Percentiles rank a stretch among this genome's conserved stretches.
Conservation (phyloP, 1,284 basidiomycete species). For the Moesziomyces globuligerus region DNA sequence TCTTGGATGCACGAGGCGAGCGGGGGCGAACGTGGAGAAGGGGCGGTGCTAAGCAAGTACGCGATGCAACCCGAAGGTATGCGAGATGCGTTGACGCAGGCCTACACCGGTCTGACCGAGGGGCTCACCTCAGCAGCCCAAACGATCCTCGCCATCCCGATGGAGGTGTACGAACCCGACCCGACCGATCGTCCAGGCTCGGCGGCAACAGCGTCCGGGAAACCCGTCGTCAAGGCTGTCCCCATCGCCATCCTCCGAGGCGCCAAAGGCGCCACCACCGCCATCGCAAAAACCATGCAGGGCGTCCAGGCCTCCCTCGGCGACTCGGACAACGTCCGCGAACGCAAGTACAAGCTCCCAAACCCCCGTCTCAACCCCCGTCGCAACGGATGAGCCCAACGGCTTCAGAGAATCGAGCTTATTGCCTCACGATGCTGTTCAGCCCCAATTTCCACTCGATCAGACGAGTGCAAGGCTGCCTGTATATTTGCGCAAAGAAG, state of each 20-base stretch:
- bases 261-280: conserved; percentile 95
- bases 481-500: too few relatives aligned
- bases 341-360: conserved; percentile 58
- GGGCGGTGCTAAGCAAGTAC: conserved; percentile 76
- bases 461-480: too few relatives aligned
- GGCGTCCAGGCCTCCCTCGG: conserved; percentile 81
- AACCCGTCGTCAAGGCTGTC: conserved; percentile 89
- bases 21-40: conserved; percentile 1
- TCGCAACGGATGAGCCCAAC: background rate
- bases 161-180: conserved; percentile 94
- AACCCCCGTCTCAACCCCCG: background rate
- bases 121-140: conserved; percentile 87
- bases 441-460: background rate
- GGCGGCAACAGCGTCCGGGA: conserved; percentile 1
- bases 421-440: background rate
- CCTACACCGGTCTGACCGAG: conserved; percentile 79
- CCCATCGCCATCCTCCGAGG: conserved; percentile 95
- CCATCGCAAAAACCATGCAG: conserved; percentile 91
- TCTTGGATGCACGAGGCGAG: conserved; percentile 1
- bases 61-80: conserved; percentile 87
- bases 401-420: too few relatives aligned
- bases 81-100: conserved; percentile 86
- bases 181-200: conserved; percentile 54
- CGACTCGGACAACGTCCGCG: conserved; percentile 48
- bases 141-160: conserved; percentile 96